Evolutionary conservation across 352 stramenopile genomes (phyloP).

Genomic region (Pythium aphanidermatum): DNA sequence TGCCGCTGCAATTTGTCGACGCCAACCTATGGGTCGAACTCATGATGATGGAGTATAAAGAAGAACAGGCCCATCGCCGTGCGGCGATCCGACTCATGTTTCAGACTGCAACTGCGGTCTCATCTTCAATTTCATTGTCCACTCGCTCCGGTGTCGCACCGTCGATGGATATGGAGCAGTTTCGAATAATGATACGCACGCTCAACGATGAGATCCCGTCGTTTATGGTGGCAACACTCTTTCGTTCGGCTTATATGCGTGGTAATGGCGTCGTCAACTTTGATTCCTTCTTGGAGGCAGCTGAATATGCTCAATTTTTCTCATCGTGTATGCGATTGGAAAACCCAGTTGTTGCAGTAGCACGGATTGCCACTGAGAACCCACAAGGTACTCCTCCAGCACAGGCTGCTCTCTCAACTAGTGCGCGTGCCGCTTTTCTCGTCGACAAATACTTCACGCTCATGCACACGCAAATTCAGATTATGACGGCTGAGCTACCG

Average conservation of each 20-base stretch:
- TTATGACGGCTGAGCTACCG: conserved; percentile 30
- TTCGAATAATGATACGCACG: conserved; percentile 80
- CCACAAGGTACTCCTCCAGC: conserved; percentile 18
- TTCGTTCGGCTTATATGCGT: conserved; percentile 49
- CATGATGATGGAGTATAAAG: conserved; percentile 90
- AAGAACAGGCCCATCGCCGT: conserved; percentile 87
- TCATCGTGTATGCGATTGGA: conserved; percentile 78
- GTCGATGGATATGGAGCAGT: conserved; percentile 90
- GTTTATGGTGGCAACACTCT: conserved; percentile 55
- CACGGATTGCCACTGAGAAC: conserved; percentile 21
- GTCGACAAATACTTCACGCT: conserved; percentile 53
- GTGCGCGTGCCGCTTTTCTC: conserved; percentile 36
- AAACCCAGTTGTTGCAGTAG: conserved; percentile 40
- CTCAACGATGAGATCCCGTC: conserved; percentile 72
- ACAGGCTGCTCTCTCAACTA: conserved; percentile 31
- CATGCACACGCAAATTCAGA: conserved; percentile 34
- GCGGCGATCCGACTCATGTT: conserved; percentile 92
- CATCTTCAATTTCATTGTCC: conserved; percentile 6
- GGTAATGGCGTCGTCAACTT: conserved; percentile 82
- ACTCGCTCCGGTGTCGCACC: conserved; percentile 10
- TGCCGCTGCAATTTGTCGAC: conserved; percentile 51
- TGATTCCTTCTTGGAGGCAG: conserved; percentile 83
- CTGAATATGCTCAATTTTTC: conserved; percentile 85
- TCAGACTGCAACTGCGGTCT: conserved; percentile 65
- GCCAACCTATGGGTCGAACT: conserved; percentile 75